Percentiles rank a stretch among this genome's conserved stretches.
Conservation (phyloP, 139 green algal genomes). For the Chlamydomonas incerta region DNA sequence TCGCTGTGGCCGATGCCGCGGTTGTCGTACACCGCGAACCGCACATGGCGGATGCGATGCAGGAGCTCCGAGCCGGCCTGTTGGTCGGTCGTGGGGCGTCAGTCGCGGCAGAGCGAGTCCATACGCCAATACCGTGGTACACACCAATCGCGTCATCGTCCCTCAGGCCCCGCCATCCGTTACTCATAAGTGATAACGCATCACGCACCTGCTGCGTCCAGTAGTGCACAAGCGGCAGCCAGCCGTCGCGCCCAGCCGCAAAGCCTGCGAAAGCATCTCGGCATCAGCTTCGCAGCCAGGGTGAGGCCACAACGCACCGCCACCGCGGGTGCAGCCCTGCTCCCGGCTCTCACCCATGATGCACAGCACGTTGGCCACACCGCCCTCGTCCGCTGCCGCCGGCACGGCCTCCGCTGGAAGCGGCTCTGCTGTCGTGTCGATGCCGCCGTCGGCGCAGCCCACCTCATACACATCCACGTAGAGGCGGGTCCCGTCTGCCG, state of each 20-base stretch:
- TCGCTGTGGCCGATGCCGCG: slow-evolving; percentile 67
- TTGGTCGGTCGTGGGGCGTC: too few species aligned
- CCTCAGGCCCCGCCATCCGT: too few species aligned
- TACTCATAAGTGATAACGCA: too few species aligned
- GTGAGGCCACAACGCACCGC: too few species aligned
- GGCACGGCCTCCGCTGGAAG: too few species aligned
- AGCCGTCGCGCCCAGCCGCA: slow-evolving; percentile 15
- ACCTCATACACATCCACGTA: slow-evolving; percentile 10
- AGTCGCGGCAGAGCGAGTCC: too few species aligned
- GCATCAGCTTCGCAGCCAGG: too few species aligned
- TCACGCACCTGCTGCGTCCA: slow-evolving; percentile 1
- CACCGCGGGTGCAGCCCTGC: not conserved
- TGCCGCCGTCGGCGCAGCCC: not conserved
- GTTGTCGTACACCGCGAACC: slow-evolving; percentile 66
- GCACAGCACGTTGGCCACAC: slow-evolving; percentile 9
- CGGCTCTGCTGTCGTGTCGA: not conserved
- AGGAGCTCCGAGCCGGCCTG: not conserved
- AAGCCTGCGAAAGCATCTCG: slow-evolving; percentile 5
- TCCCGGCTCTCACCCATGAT: slow-evolving; percentile 22
- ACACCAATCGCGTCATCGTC: too few species aligned
- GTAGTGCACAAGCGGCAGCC: slow-evolving; percentile 37
- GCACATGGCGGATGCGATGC: not conserved
- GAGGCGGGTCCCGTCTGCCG: not conserved
- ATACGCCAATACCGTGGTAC: too few species aligned
- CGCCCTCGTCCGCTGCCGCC: not conserved